A percentile compares a stretch with the other conserved stretches of the same genome.
Conservation (phyloP, 768 basidiomycete species). For the Paxillus rubicundulus region DNA sequence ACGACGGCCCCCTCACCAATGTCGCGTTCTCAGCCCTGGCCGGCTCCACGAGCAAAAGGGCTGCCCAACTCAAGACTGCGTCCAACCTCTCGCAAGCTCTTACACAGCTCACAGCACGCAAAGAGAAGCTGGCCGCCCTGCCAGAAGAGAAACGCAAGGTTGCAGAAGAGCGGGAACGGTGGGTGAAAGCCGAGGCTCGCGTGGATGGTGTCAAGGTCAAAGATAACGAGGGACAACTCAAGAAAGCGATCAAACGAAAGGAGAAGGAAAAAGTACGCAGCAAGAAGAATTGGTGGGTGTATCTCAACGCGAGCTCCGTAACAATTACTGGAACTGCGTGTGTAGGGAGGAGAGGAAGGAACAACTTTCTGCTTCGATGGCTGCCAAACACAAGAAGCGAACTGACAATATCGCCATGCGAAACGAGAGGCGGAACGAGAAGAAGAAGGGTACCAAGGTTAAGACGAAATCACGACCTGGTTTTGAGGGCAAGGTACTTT, state of each 20-base stretch:
- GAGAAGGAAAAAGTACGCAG: slow-evolving; percentile 88
- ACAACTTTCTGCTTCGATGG: slow-evolving; percentile 68
- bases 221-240: slow-evolving; percentile 80
- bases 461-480: slow-evolving; percentile 73
- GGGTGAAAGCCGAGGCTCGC: slow-evolving; percentile 86
- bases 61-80: slow-evolving; percentile 58
- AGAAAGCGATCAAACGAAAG: slow-evolving; percentile 90
- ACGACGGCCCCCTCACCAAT: slow-evolving; percentile 48
- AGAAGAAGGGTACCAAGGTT: slow-evolving; percentile 46
- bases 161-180: slow-evolving; percentile 79
- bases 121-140: slow-evolving; percentile 71
- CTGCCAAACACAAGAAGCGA: slow-evolving; percentile 87
- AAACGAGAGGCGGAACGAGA: slow-evolving; percentile 69
- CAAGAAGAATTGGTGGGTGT: slow-evolving; percentile 79
- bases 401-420: slow-evolving; percentile 87
- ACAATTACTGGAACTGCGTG: slow-evolving; percentile 1
- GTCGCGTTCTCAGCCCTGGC: slow-evolving; percentile 68
- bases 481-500: slow-evolving; percentile 83
- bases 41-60: slow-evolving; percentile 49
- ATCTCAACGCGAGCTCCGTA: background rate
- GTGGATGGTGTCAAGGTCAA: slow-evolving; percentile 89
- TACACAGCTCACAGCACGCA: slow-evolving; percentile 70
- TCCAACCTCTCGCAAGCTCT: slow-evolving; percentile 87
- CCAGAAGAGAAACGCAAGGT: slow-evolving; percentile 82
- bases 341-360: slow-evolving; percentile 88